A percentile compares a stretch with the other conserved stretches of the same genome.
These are phyloP conservation scores for Alternaria gansuensis DNA, from an alignment of 2,329 filamentous ascomycete species.

Conservation along the genomic window DNA sequence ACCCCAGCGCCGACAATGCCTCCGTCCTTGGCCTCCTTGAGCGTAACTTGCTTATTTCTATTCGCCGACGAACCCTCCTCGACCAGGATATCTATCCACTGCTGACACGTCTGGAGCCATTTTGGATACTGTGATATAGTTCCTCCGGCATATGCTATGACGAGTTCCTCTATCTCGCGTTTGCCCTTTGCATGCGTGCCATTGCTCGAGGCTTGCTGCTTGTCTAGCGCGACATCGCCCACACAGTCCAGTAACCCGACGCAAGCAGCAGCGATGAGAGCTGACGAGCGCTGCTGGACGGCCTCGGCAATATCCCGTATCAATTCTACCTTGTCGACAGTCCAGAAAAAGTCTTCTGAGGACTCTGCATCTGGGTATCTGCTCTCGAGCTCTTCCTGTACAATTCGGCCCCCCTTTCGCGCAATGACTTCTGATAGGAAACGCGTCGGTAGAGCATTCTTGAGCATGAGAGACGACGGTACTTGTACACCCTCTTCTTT, in stretches of 20 bases:
- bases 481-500: conserved; percentile 53
- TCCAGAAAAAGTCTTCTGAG: conserved; percentile 64
- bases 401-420: conserved; percentile 26
- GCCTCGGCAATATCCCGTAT: conserved; percentile 73
- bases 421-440: conserved; percentile 77
- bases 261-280: conserved; percentile 75
- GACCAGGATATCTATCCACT: conserved; percentile 68
- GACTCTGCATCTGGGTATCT: conserved; percentile 63
- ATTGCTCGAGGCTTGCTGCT: conserved; percentile 28
- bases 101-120: conserved; percentile 74
- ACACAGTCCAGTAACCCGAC: conserved; percentile 74
- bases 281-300: conserved; percentile 76
- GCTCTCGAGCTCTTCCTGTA: conserved; percentile 53
- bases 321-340: conserved; percentile 64
- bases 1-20: conserved; percentile 66
- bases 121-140: conserved; percentile 83
- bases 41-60: conserved; percentile 57
- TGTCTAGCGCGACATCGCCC: conserved; percentile 66
- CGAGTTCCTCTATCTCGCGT: conserved; percentile 64
- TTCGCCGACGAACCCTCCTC: conserved; percentile 53
- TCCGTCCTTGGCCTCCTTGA: conserved; percentile 63
- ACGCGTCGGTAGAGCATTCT: conserved; percentile 73
- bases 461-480: conserved; percentile 64
- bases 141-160: conserved; percentile 81
- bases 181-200: conserved; percentile 29